Base-by-base conservation (phyloP, 345 rosid genomes). In the Garcia nutans region DNA sequence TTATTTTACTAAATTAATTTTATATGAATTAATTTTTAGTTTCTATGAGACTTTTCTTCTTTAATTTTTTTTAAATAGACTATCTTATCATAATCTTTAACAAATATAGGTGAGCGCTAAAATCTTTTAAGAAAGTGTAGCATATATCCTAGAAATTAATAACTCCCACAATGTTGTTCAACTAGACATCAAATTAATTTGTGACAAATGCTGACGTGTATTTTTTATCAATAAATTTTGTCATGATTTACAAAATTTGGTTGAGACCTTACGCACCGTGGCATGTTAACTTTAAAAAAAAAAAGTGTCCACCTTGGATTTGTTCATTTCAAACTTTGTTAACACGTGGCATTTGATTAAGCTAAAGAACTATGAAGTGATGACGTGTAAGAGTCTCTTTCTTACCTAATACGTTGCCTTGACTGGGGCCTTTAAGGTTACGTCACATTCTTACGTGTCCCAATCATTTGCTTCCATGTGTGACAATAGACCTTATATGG, bases 371-470 rank as follows among this genome's bases (percentile, higher is more conserved):
- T 47, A 12, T 20, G 41, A 55, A 11, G 64, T 20, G 68, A 64
- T 20, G 73, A 81, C 19, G 80, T 65, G 70, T 63, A 44, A 77
- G n/a, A 33, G 23, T 23, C 22, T 52, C 19, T 52, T 3, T 15
- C 16, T 57, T 28, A 44, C n/a, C 65, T 54, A 41, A 74, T 50
- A 17, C 50, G 77, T 12, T 72, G 74, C 76, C 75, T 57, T 28
- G 31, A 28, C 31, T 28, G 31, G 31, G 31, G 31, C 31, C 31
- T 2, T 71, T 2, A 7, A 15, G 82, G 82, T 76, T 72, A 85
- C 56, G 81, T 67, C 66, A 74, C 66, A 8, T 62, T 73, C 54
- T 80, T 68, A 77, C 70, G 74, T 82, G 87, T 80, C 2, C 78
- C 83, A 81, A 33, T 72, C 17, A 11, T 0, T 6, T 13, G 10